phyloP scores from a whole-genome alignment of 1,284 basidiomycete genomes.

The Golubevia pallescens region DNA sequence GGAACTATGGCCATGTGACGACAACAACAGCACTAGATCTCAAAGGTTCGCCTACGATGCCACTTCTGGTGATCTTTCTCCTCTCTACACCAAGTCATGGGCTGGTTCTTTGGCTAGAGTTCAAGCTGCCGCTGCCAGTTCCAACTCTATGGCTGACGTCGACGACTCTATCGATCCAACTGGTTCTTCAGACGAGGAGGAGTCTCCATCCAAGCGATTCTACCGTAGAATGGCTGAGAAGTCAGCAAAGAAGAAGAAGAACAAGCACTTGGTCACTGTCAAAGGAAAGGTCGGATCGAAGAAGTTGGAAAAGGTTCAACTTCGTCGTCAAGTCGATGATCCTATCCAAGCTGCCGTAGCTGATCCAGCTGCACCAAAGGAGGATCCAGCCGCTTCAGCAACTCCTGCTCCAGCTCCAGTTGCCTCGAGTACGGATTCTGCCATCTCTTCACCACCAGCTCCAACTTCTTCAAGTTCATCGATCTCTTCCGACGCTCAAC shows the following conservation, averaged over 20 bases:
- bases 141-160: not conserved
- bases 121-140: not conserved
- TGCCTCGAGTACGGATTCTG: not conserved
- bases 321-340: not conserved
- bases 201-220: not conserved
- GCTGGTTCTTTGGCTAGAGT: not conserved
- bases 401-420: not conserved
- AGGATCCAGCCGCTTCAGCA: not conserved
- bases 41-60: not conserved
- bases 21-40: conserved; percentile 1
- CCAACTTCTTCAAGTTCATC: not conserved
- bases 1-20: conserved; percentile 6
- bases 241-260: not conserved
- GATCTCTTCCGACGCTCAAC: not conserved
- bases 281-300: not conserved
- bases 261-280: not conserved
- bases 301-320: not conserved
- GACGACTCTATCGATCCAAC: not conserved
- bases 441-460: not conserved
- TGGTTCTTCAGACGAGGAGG: not conserved
- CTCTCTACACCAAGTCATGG: not conserved
- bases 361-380: not conserved
- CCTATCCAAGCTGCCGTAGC: not conserved
- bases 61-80: not conserved
- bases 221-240: not conserved